Conservation (phyloP, 2,329 filamentous ascomycete species). For the Lecanoromycetidae sp. region DNA sequence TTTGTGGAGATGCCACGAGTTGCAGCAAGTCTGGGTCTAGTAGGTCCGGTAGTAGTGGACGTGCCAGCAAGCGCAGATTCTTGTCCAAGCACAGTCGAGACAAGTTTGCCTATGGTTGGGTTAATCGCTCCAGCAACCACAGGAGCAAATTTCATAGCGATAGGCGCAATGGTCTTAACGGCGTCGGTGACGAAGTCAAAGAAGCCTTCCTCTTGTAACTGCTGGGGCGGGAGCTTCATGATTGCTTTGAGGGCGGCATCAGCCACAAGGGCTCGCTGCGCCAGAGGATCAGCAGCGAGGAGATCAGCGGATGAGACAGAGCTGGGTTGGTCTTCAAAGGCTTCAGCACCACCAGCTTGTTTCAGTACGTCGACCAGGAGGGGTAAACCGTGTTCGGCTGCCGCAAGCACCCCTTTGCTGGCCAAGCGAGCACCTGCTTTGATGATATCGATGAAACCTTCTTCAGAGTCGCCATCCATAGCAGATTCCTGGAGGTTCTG, state of each 20-base stretch:
- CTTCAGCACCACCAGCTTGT: constrained; percentile 1
- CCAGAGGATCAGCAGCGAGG: not conserved
- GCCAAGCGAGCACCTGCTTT: constrained; percentile 13
- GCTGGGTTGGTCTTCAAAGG: constrained; percentile 10
- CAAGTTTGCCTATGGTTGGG: not conserved
- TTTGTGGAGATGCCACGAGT: not conserved
- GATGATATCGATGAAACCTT: constrained; percentile 20
- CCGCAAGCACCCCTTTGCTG: constrained; percentile 1
- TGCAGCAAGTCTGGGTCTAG: not conserved
- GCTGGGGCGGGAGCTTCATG: constrained; percentile 13
- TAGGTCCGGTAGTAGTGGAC: not conserved
- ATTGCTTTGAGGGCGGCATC: constrained; percentile 17
- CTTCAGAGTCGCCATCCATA: constrained; percentile 11
- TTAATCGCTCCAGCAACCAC: constrained; percentile 11
- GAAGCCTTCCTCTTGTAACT: constrained; percentile 15
- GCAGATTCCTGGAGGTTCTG: constrained; percentile 14
- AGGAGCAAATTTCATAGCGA: constrained; percentile 11
- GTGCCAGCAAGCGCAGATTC: not conserved
- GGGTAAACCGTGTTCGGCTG: constrained; percentile 10
- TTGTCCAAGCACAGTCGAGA: not conserved
- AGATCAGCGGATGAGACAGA: constrained; percentile 1
- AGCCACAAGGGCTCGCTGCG: constrained; percentile 15
- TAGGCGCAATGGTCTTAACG: constrained; percentile 9
- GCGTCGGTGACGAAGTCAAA: constrained; percentile 11
- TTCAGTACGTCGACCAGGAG: constrained; percentile 11